phyloP scores from a whole-genome alignment of 306 rosid species.

The Fragaria nilgerrensis region DNA sequence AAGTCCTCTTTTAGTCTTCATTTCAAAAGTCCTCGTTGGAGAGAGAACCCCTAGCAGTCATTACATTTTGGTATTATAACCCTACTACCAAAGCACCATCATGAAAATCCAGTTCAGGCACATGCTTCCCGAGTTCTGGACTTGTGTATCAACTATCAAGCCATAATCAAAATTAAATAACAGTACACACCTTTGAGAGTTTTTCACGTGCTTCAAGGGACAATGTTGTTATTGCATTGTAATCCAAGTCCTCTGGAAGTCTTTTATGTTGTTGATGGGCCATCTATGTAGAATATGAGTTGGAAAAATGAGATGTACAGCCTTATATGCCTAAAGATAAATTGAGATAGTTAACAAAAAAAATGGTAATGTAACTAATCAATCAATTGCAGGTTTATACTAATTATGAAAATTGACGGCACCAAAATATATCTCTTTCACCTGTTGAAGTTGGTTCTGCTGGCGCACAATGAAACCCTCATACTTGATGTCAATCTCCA shows the following conservation, averaged over 20 bases:
- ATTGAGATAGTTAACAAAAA: not conserved
- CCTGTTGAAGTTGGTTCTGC: conserved; percentile 92
- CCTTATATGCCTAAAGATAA: not conserved
- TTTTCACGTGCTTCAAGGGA: conserved; percentile 91
- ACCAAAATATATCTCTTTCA: conserved; percentile 22
- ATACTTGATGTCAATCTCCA: conserved; percentile 89
- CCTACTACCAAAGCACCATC: not conserved
- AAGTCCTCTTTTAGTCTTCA: not conserved
- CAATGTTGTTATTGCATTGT: conserved; percentile 74
- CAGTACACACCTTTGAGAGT: conserved; percentile 71
- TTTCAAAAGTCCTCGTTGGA: too few species aligned
- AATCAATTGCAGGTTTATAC: conserved; percentile 5
- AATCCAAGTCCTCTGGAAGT: conserved; percentile 87
- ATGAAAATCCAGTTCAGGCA: not conserved
- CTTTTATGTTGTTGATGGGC: conserved; percentile 81
- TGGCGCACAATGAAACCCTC: conserved; percentile 95
- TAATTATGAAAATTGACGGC: not conserved
- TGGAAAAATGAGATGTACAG: conserved; percentile 11
- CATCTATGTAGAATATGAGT: conserved; percentile 46
- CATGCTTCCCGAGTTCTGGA: not conserved
- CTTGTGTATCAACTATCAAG: not conserved
- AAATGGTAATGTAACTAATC: not conserved
- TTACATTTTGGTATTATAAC: not conserved
- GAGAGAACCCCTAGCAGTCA: not conserved
- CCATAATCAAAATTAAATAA: not conserved